phyloP scores from a whole-genome alignment of 2,329 filamentous ascomycete genomes.

The Coniella lustricola region DNA sequence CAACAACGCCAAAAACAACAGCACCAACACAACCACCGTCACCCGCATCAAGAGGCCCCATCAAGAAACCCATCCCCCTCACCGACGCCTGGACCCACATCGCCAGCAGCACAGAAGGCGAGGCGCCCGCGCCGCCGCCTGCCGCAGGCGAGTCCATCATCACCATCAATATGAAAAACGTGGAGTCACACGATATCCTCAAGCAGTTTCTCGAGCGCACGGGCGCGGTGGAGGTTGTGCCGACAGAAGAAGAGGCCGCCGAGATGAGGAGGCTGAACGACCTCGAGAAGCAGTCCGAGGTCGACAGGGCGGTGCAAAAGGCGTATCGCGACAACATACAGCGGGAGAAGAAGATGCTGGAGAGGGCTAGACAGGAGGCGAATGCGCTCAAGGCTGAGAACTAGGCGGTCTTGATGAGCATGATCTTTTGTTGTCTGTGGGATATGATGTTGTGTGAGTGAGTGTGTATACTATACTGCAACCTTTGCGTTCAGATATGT shows the following conservation, averaged over 20 bases:
- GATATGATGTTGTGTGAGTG: not conserved
- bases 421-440: too few relatives aligned
- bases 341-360: constrained; percentile 53
- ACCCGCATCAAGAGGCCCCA: not conserved
- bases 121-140: constrained; percentile 42
- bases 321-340: constrained; percentile 50
- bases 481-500: too few relatives aligned
- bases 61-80: constrained; percentile 9
- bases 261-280: constrained; percentile 53
- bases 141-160: constrained; percentile 42
- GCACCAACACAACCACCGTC: not conserved
- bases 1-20: too few relatives aligned
- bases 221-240: constrained; percentile 47
- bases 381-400: constrained; percentile 33
- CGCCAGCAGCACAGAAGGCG: constrained; percentile 35
- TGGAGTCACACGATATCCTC: constrained; percentile 56
- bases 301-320: constrained; percentile 47
- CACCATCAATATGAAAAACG: constrained; percentile 57
- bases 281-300: constrained; percentile 39
- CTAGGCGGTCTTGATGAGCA: too few relatives aligned
- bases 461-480: too few relatives aligned
- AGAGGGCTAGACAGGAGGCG: constrained; percentile 45
- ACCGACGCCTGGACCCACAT: constrained; percentile 13
- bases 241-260: constrained; percentile 52
- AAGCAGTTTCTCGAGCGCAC: constrained; percentile 55